Percentiles rank a stretch among this genome's conserved stretches.
phyloP scores from a whole-genome alignment of 2,329 filamentous ascomycete genomes.

The Onygena corvina region DNA sequence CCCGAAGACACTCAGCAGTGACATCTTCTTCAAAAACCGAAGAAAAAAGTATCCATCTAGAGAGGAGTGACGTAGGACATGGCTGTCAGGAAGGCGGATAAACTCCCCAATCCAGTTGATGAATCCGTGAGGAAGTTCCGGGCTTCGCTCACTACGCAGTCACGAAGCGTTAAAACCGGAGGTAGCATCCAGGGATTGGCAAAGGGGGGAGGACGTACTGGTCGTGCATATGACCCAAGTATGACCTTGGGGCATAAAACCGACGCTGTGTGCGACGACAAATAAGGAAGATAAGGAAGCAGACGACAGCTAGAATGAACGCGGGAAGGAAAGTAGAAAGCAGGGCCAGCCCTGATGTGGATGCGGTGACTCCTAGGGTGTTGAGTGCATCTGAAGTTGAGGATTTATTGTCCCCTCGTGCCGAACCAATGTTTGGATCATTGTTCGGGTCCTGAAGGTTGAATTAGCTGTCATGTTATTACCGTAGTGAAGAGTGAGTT shows the following conservation, averaged over 20 bases:
- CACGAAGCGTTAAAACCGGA: neutral
- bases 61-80: conserved; percentile 79
- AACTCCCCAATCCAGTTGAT: conserved; percentile 46
- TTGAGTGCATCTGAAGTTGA: conserved; percentile 23
- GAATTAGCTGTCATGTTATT: conserved; percentile 3
- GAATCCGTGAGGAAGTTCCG: conserved; percentile 36
- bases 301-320: conserved; percentile 33
- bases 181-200: neutral
- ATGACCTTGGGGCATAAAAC: conserved; percentile 36
- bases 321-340: conserved; percentile 40
- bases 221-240: conserved; percentile 32
- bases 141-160: conserved; percentile 35
- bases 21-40: conserved; percentile 68
- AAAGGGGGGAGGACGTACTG: conserved; percentile 22
- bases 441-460: conserved; percentile 27
- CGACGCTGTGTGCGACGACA: conserved; percentile 35
- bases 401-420: conserved; percentile 30
- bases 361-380: conserved; percentile 23
- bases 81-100: conserved; percentile 52
- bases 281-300: conserved; percentile 36
- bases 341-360: conserved; percentile 41
- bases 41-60: conserved; percentile 88
- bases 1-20: conserved; percentile 68
- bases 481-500: neutral
- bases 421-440: conserved; percentile 33